Evolutionary conservation across 257 asterid genomes (phyloP).

Genomic region (Solanum appendiculatum): DNA sequence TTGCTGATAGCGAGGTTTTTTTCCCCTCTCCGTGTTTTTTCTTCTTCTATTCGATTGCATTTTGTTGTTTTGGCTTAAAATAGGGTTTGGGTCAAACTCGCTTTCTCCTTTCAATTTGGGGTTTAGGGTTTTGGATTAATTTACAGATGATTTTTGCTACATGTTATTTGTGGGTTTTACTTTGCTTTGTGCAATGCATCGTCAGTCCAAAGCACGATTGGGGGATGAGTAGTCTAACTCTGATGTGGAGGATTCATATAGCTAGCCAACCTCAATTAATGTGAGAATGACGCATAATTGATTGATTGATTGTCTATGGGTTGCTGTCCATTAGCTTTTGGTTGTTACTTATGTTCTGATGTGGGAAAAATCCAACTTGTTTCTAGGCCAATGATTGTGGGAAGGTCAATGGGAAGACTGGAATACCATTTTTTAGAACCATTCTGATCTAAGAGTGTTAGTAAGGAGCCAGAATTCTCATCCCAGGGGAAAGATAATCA

Average conservation of each 20-base stretch:
- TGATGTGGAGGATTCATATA: not conserved
- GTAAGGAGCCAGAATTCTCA: not conserved
- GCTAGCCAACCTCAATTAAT: not conserved
- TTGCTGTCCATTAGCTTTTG: not conserved
- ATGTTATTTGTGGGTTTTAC: not conserved
- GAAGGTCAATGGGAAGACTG: not conserved
- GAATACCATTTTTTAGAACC: not conserved
- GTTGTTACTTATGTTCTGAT: not conserved
- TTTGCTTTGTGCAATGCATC: not conserved
- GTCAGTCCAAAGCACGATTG: not conserved
- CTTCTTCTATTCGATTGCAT: not conserved
- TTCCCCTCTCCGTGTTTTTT: not conserved
- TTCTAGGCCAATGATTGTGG: not conserved
- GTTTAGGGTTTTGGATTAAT: not conserved
- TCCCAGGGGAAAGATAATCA: not conserved
- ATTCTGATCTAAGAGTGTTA: not conserved
- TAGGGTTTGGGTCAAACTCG: not conserved
- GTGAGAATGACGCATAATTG: not conserved
- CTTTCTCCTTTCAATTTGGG: not conserved
- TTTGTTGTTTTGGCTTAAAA: not conserved
- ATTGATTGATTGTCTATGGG: not conserved
- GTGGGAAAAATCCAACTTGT: not conserved
- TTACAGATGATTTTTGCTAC: not conserved
- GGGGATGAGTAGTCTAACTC: not conserved
- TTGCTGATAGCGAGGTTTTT: slow-evolving; percentile 64